Percentiles rank a stretch among this genome's conserved stretches.
Evolutionary conservation across 163 green algal species (phyloP).

Genomic region (Scenedesmus sp.): DNA sequence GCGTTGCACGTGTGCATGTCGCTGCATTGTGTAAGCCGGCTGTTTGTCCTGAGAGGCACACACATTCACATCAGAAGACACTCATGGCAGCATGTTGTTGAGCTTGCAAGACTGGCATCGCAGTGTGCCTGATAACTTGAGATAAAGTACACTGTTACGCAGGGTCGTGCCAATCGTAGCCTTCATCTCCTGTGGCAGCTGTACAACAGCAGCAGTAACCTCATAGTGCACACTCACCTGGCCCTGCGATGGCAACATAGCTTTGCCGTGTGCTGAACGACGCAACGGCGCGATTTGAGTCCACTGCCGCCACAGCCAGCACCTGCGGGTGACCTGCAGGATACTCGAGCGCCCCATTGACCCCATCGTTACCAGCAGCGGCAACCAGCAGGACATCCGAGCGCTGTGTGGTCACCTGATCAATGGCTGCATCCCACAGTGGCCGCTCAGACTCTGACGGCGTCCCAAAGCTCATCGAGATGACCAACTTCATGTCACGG

Average conservation of each 20-base stretch:
- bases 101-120: too few relatives aligned
- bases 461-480: background rate
- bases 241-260: background rate
- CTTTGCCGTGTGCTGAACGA: background rate
- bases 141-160: too few relatives aligned
- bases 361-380: background rate
- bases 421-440: background rate
- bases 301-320: background rate
- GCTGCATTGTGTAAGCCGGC: too few relatives aligned
- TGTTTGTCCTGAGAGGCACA: too few relatives aligned
- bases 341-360: background rate
- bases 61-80: too few relatives aligned
- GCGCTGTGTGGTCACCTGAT: background rate
- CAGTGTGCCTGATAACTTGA: too few relatives aligned
- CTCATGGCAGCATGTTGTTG: too few relatives aligned
- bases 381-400: conserved; percentile 18
- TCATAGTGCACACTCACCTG: background rate
- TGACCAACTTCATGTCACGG: conserved; percentile 17
- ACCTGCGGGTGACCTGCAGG: background rate
- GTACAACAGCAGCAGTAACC: background rate
- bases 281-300: background rate
- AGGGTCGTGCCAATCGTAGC: too few relatives aligned
- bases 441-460: background rate
- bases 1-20: background rate
- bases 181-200: background rate